Percentiles rank a stretch among this genome's conserved stretches.
phyloP scores from a whole-genome alignment of 2,329 filamentous ascomycete genomes.

The Dothistroma pini region DNA sequence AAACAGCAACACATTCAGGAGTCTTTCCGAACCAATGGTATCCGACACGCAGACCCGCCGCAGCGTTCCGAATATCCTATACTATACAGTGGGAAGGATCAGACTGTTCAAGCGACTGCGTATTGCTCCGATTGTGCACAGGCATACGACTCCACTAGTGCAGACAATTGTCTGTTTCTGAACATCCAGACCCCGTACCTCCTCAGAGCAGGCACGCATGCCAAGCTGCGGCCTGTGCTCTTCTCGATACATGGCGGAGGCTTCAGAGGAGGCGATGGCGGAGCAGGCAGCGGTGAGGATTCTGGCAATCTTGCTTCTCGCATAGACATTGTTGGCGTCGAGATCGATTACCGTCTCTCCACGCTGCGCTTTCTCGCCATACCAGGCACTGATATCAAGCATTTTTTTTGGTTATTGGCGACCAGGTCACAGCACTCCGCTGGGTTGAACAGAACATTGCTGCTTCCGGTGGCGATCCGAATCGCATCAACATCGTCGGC shows the following conservation, averaged over 20 bases:
- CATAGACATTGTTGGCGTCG: constrained; percentile 57
- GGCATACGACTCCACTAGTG: constrained; percentile 23
- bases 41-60: constrained; percentile 44
- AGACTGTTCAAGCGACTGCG: constrained; percentile 45
- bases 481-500: constrained; percentile 46
- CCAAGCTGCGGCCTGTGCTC: constrained; percentile 44
- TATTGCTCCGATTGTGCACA: constrained; percentile 48
- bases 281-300: constrained; percentile 40
- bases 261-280: constrained; percentile 49
- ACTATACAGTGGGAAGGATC: constrained; percentile 43
- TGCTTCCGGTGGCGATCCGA: constrained; percentile 47
- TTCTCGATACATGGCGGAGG: constrained; percentile 57
- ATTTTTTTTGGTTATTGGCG: constrained; percentile 53
- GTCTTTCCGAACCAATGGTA: constrained; percentile 48
- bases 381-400: constrained; percentile 52
- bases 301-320: constrained; percentile 54
- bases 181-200: constrained; percentile 49
- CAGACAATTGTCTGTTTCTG: constrained; percentile 49
- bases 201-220: constrained; percentile 37
- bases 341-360: constrained; percentile 58
- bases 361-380: constrained; percentile 59
- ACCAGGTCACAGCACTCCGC: constrained; percentile 50
- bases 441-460: constrained; percentile 48
- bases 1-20: constrained; percentile 48
- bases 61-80: constrained; percentile 47